Evolutionary conservation across 768 basidiomycete species (phyloP), one percentile per base, ranked within the genome.

Genomic region (Calocybe gangraenosa): DNA sequence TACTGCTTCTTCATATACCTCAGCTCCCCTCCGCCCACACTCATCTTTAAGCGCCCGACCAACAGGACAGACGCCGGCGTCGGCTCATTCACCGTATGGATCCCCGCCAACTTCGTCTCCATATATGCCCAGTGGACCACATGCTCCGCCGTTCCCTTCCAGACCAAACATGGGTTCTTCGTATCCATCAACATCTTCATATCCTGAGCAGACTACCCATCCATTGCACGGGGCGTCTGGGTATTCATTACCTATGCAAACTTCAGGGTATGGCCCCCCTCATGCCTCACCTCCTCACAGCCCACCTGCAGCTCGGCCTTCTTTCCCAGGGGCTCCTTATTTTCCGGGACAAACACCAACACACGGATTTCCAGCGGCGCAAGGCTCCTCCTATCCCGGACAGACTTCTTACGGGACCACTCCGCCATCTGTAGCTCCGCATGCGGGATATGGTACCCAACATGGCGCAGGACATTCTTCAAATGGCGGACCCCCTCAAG

Each of bases 311-410:
- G 45, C 49, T n/a, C 42, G 49, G 34, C 33, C 37, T 40, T 50
- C 52, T 22, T 47, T 47, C 32, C 37, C 47, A 28, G 52, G 47
- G 32, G 21, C n/a, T 36, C 51, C 49, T 2, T 37, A 46, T 44
- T 50, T 50, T 44, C 40, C 46, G 28, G 41, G 41, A 15, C 37
- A 52, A 47, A 43, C 39, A 8, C 38, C 48, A 11, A 23, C 37
- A 19, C 43, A 55, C 39, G 51, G 52, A 15, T 52, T 43, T 41
- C 51, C 51, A 37, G 41, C 42, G 11, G 44, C 32, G 11, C 48
- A 53, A 17, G 49, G 49, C 19, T 53, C 59, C 46, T 57, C 63
- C 36, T 64, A 58, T 52, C 60, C 58, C 44, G 58, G 52, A 45
- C 53, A 50, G 32, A 36, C 33, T 44, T 47, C 48, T 35, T 53